A percentile compares a stretch with the other conserved stretches of the same genome.
phyloP scores from a whole-genome alignment of 1,284 basidiomycete species.

The Cryptococcus floricola region DNA sequence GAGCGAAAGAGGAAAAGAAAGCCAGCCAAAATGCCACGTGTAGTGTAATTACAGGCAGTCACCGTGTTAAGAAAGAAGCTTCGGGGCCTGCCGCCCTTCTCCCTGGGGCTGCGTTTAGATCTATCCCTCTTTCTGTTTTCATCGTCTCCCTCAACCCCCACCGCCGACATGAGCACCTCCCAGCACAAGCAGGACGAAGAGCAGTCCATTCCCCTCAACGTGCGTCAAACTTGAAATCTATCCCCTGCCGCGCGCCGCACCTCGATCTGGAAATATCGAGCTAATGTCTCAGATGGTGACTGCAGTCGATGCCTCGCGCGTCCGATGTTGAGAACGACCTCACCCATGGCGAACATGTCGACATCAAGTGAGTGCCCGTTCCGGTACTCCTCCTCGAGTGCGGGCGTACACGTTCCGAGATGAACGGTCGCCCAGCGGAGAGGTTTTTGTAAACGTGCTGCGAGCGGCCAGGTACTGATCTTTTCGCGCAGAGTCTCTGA shows the following conservation, averaged over 20 bases:
- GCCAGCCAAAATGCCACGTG: neutral
- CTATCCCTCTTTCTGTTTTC: neutral
- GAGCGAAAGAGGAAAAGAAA: neutral
- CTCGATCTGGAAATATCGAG: neutral
- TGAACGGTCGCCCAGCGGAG: neutral
- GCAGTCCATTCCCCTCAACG: constrained; percentile 35
- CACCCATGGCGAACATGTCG: constrained; percentile 33
- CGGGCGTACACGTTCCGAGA: neutral
- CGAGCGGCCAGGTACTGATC: neutral
- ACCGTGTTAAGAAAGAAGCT: too few species aligned
- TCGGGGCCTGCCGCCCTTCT: too few species aligned
- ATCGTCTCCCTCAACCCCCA: neutral
- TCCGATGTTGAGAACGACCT: constrained; percentile 36
- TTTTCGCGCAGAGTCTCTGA: constrained; percentile 14
- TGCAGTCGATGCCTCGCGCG: constrained; percentile 40
- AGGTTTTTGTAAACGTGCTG: too few species aligned
- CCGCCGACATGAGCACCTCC: neutral
- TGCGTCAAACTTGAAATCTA: constrained; percentile 10
- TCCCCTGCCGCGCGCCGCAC: neutral
- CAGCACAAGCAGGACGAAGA: constrained; percentile 29
- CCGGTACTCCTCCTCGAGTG: too few species aligned
- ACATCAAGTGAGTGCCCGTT: constrained; percentile 36
- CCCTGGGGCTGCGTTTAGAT: neutral
- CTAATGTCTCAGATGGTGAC: neutral
- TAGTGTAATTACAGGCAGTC: too few species aligned